Conservation (phyloP, 805 yeast genomes). For the Candida sphagnicola region DNA sequence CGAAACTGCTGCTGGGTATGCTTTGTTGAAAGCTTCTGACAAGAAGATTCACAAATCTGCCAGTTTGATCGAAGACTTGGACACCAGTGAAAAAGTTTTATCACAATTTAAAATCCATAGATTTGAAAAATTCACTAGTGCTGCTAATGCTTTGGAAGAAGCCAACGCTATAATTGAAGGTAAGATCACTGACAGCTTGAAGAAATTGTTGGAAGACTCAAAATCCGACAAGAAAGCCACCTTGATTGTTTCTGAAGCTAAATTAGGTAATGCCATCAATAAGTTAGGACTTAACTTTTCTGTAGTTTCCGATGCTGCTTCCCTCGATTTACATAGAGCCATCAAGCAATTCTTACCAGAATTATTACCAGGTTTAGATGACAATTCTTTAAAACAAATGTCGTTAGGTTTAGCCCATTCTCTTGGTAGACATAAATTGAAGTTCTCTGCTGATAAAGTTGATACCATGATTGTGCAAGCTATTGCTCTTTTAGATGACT, state of each 20-base stretch:
- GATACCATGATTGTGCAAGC: conserved; percentile 99
- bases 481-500: conserved; percentile 91
- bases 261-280: conserved; percentile 94
- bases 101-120: conserved; percentile 92
- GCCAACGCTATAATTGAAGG: conserved; percentile 91
- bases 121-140: conserved; percentile 89
- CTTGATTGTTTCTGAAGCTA: conserved; percentile 89
- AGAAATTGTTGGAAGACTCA: conserved; percentile 68
- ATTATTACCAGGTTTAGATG: conserved; percentile 88
- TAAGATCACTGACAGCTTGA: conserved; percentile 81
- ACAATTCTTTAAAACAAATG: conserved; percentile 84
- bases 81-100: conserved; percentile 79
- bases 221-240: conserved; percentile 81
- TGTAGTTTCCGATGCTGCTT: conserved; percentile 92
- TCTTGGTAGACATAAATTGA: conserved; percentile 95
- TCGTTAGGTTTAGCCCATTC: conserved; percentile 98
- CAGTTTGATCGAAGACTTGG: conserved; percentile 67
- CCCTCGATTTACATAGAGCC: conserved; percentile 92
- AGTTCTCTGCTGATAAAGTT: conserved; percentile 96
- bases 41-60: conserved; percentile 91
- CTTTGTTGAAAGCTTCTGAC: conserved; percentile 94
- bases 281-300: conserved; percentile 84
- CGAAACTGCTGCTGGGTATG: conserved; percentile 99
- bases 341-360: conserved; percentile 92
- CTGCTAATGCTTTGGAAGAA: conserved; percentile 95